Conservation (phyloP, 108 stramenopile genomes). For the Pelagomonas calceolata region DNA sequence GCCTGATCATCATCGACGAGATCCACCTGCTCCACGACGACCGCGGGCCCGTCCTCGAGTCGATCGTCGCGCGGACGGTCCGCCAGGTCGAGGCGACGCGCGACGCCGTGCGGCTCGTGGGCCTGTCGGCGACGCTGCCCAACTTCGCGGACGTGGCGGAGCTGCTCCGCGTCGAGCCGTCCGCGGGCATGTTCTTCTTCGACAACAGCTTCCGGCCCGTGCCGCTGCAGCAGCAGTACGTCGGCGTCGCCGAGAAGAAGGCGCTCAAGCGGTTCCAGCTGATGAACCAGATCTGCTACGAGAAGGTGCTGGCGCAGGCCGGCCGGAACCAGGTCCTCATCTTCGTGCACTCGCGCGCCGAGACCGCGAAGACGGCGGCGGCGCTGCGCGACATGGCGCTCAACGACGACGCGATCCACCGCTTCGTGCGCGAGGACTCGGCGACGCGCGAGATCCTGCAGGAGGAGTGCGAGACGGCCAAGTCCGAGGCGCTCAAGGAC, state of each 20-base stretch:
- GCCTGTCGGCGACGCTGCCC: slow-evolving; percentile 95
- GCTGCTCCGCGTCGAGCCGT: slow-evolving; percentile 89
- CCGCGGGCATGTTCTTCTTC: slow-evolving; percentile 96
- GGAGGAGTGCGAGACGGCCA: slow-evolving; percentile 65
- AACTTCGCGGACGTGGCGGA: slow-evolving; percentile 98
- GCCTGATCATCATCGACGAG: slow-evolving; percentile 95
- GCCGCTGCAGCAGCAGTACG: slow-evolving; percentile 98
- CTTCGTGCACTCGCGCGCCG: slow-evolving; percentile 95
- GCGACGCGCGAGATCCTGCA: slow-evolving; percentile 83
- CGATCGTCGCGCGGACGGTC: slow-evolving; percentile 86
- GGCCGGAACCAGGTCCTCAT: slow-evolving; percentile 87
- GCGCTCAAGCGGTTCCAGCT: slow-evolving; percentile 91
- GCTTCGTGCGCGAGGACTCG: slow-evolving; percentile 76
- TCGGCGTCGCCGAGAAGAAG: slow-evolving; percentile 96
- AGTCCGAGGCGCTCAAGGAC: slow-evolving; percentile 86
- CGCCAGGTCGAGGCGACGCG: slow-evolving; percentile 89
- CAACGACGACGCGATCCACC: slow-evolving; percentile 69
- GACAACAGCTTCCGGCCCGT: slow-evolving; percentile 97
- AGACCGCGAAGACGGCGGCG: slow-evolving; percentile 92
- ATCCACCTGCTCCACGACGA: slow-evolving; percentile 97
- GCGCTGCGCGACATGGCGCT: slow-evolving; percentile 86
- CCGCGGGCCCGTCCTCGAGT: slow-evolving; percentile 94
- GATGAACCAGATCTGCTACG: slow-evolving; percentile 98
- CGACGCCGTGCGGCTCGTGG: slow-evolving; percentile 87
- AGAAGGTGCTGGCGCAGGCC: slow-evolving; percentile 77